phyloP scores from a whole-genome alignment of 2,329 filamentous ascomycete species.

The Fusarium denticulatum region DNA sequence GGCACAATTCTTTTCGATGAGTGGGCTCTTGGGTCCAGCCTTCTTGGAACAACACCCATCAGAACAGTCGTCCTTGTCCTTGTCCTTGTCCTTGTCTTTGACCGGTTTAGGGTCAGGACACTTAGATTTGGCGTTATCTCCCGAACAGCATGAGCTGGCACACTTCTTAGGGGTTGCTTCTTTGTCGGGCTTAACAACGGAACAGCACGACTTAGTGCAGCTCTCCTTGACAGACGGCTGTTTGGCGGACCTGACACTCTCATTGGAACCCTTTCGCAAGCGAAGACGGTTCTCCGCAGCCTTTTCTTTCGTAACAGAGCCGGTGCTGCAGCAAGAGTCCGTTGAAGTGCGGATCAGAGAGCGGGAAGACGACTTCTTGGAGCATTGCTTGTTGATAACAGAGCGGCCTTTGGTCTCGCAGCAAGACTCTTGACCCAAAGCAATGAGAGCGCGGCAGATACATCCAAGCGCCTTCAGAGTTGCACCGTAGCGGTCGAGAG shows the following conservation, averaged over 20 bases:
- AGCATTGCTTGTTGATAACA: constrained; percentile 40
- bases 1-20: not conserved
- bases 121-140: not conserved
- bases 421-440: constrained; percentile 62
- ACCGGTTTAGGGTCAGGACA: too few relatives aligned
- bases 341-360: constrained; percentile 35
- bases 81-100: not conserved
- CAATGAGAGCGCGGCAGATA: constrained; percentile 62
- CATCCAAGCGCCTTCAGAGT: constrained; percentile 61
- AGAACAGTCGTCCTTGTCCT: not conserved
- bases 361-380: constrained; percentile 32
- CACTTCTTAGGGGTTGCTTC: not conserved
- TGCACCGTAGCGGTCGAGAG: constrained; percentile 53
- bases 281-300: constrained; percentile 18
- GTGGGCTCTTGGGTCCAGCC: not conserved
- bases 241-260: constrained; percentile 9
- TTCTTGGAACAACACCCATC: constrained; percentile 17
- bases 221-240: not conserved
- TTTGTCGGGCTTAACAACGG: constrained; percentile 1
- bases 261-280: constrained; percentile 20
- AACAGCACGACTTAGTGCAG: constrained; percentile 30
- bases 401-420: constrained; percentile 49
- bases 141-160: constrained; percentile 1
- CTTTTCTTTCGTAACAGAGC: constrained; percentile 12
- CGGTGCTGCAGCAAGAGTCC: constrained; percentile 42